Percentiles rank a stretch among this genome's conserved stretches.
Evolutionary conservation across 2,329 filamentous ascomycete species (phyloP).

Genomic region (Trichophyton verrucosum): DNA sequence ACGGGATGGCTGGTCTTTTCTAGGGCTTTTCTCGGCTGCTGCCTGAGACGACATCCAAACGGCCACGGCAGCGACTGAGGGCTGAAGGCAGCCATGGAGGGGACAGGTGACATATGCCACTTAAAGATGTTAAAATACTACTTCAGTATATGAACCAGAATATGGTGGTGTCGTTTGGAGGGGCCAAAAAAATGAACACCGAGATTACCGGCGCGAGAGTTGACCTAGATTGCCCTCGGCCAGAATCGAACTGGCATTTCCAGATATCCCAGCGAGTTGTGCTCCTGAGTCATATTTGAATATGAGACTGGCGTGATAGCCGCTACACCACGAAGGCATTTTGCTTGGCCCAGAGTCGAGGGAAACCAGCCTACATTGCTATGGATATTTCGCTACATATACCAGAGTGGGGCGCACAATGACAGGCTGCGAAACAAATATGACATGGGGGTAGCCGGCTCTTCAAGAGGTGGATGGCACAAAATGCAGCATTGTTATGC

Average conservation of each 20-base stretch:
- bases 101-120: neutral
- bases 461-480: neutral
- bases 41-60: neutral
- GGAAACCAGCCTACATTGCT: neutral
- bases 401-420: neutral
- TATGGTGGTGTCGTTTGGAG: too few species aligned
- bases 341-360: neutral
- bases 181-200: neutral
- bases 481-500: neutral
- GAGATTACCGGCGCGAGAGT: neutral
- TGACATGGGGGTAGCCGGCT: neutral
- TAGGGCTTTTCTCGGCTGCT: neutral
- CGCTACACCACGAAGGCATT: conserved; percentile 3
- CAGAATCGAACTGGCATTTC: conserved; percentile 4
- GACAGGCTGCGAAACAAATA: neutral
- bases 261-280: neutral
- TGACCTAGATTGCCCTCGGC: neutral
- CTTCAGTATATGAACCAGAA: neutral
- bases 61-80: neutral
- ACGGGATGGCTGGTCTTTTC: too few species aligned
- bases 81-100: neutral
- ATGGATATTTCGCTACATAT: neutral
- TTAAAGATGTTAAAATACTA: neutral
- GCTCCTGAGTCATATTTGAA: conserved; percentile 1
- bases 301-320: conserved; percentile 5